Conservation (phyloP, 2,329 filamentous ascomycete species). For the Tolypocladium tundrense region DNA sequence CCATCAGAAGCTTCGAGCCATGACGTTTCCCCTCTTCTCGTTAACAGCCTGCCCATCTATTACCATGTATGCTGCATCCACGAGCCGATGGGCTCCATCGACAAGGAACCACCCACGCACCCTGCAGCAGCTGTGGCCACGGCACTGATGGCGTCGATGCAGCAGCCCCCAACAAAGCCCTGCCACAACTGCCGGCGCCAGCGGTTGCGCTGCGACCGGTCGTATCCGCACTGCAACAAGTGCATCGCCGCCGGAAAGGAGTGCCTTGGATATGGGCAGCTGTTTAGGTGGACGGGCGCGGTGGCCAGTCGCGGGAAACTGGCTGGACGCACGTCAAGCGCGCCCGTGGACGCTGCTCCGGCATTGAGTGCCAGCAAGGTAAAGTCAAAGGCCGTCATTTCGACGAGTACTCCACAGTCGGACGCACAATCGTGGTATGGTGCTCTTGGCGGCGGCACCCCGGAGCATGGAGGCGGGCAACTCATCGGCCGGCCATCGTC, state of each 20-base stretch:
- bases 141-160: neutral
- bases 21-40: neutral
- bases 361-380: neutral
- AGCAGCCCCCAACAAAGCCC: constrained; percentile 19
- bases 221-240: constrained; percentile 41
- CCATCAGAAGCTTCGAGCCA: neutral
- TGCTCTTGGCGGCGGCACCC: neutral
- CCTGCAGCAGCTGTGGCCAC: neutral
- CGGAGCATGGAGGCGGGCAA: constrained; percentile 13
- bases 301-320: constrained; percentile 31
- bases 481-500: constrained; percentile 13
- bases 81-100: constrained; percentile 5
- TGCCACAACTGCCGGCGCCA: constrained; percentile 46
- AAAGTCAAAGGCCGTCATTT: neutral
- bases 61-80: constrained; percentile 3
- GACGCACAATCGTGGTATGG: neutral
- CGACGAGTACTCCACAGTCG: neutral
- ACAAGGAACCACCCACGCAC: constrained; percentile 2
- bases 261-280: constrained; percentile 42
- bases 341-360: constrained; percentile 12
- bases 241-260: constrained; percentile 36
- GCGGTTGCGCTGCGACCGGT: constrained; percentile 42
- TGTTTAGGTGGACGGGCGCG: constrained; percentile 42
- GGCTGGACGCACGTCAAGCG: constrained; percentile 27
- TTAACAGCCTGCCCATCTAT: neutral